Conservation (phyloP, 2,329 filamentous ascomycete genomes). For the Pyricularia pennisetigena region DNA sequence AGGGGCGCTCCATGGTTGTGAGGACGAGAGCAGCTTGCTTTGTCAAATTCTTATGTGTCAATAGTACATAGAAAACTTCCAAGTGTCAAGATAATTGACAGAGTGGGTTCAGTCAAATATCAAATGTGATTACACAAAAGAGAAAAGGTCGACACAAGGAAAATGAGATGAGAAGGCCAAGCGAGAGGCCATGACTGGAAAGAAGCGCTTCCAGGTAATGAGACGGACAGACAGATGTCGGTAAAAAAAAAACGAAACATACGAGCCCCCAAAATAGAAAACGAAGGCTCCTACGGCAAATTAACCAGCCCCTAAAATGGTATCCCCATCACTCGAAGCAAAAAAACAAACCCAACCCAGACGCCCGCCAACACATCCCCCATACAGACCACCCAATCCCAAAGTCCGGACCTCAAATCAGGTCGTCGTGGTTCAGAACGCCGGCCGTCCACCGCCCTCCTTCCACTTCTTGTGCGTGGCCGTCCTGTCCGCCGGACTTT, state of each 20-base stretch:
- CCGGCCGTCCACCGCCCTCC: constrained; percentile 16
- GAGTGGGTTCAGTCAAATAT: background rate
- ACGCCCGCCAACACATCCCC: background rate
- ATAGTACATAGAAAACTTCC: too few species aligned
- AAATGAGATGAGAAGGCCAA: background rate
- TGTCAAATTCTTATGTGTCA: too few species aligned
- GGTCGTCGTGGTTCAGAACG: background rate
- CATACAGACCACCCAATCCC: background rate
- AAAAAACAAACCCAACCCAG: background rate
- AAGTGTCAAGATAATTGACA: too few species aligned
- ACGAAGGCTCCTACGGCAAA: background rate
- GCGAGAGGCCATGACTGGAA: background rate
- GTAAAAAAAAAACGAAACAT: background rate
- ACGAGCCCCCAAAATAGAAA: background rate
- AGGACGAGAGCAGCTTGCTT: too few species aligned
- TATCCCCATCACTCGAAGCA: background rate
- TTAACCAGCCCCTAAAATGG: background rate
- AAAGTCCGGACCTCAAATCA: background rate
- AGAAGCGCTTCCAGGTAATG: background rate
- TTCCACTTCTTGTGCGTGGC: constrained; percentile 32
- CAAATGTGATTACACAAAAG: background rate
- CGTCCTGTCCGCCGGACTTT: constrained; percentile 5
- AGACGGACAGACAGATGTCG: background rate
- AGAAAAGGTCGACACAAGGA: background rate
- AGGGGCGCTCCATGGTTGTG: too few species aligned